Conservation (phyloP, 2,329 filamentous ascomycete genomes). For the Exophiala lecanii-corni region DNA sequence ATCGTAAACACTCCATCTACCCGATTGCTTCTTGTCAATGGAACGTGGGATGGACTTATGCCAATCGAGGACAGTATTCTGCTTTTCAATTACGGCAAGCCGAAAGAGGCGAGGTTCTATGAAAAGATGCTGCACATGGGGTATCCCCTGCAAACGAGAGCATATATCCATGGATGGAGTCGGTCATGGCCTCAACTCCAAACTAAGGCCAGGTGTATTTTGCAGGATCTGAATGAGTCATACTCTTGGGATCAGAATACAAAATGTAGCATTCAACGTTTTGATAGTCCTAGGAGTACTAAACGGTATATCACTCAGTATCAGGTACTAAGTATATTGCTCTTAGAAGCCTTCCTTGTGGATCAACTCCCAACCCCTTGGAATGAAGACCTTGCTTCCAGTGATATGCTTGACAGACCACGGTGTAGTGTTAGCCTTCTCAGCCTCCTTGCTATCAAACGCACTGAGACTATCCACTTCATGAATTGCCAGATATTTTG, state of each 20-base stretch:
- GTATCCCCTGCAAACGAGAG: conserved; percentile 46
- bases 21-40: conserved; percentile 58
- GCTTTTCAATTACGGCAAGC: conserved; percentile 59
- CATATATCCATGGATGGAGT: conserved; percentile 26
- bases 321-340: no score
- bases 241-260: no score
- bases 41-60: conserved; percentile 60
- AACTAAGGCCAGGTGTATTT: no score
- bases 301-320: no score
- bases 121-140: conserved; percentile 61
- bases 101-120: conserved; percentile 64
- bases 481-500: conserved; percentile 63
- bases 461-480: conserved; percentile 68
- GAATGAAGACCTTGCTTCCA: conserved; percentile 16
- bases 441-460: conserved; percentile 34
- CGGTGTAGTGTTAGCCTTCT: conserved; percentile 17
- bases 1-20: conserved; percentile 54
- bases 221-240: no score
- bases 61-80: conserved; percentile 65
- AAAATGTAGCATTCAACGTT: no score
- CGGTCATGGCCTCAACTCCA: conserved; percentile 20
- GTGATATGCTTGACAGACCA: conserved; percentile 16
- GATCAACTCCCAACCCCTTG: conserved; percentile 15
- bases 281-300: no score
- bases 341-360: conserved; percentile 12